Conservation (phyloP, 1,284 basidiomycete genomes). For the Pisolithus thermaeus region DNA sequence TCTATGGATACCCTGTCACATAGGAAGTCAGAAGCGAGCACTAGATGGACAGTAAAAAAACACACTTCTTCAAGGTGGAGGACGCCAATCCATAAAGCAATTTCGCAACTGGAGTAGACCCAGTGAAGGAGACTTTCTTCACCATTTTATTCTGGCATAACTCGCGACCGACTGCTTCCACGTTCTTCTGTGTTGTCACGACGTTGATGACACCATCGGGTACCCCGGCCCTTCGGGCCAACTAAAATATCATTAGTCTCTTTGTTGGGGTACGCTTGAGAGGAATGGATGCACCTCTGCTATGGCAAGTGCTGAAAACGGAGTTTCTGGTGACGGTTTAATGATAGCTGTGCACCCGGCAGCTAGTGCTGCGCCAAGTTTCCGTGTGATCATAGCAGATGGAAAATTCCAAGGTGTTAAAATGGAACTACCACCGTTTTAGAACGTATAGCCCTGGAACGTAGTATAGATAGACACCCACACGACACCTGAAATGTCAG, state of each 20-base stretch:
- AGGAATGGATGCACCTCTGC: slow-evolving; percentile 54
- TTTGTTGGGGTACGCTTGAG: neutral
- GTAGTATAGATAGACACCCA: slow-evolving; percentile 28
- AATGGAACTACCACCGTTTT: slow-evolving; percentile 49
- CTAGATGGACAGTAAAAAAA: slow-evolving; percentile 1
- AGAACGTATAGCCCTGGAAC: slow-evolving; percentile 5
- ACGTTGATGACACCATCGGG: slow-evolving; percentile 96
- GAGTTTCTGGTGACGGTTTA: slow-evolving; percentile 95
- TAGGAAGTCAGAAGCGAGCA: slow-evolving; percentile 2
- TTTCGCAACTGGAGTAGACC: slow-evolving; percentile 90
- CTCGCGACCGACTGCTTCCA: slow-evolving; percentile 76
- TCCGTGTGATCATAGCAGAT: slow-evolving; percentile 90
- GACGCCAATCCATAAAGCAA: slow-evolving; percentile 80
- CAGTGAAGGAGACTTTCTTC: slow-evolving; percentile 93
- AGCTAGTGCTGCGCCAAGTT: slow-evolving; percentile 84
- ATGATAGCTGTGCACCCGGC: slow-evolving; percentile 95
- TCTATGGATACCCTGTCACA: slow-evolving; percentile 69
- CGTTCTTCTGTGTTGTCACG: slow-evolving; percentile 81
- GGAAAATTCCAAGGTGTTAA: slow-evolving; percentile 91
- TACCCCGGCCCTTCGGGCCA: slow-evolving; percentile 83
- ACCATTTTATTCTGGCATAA: slow-evolving; percentile 73
- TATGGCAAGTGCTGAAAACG: slow-evolving; percentile 88
- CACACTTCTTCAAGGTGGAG: slow-evolving; percentile 86
- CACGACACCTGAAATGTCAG: slow-evolving; percentile 48
- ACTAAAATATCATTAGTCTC: slow-evolving; percentile 34